Evolutionary conservation across 768 basidiomycete species (phyloP).

Genomic region (Fomitopsis pulvina): DNA sequence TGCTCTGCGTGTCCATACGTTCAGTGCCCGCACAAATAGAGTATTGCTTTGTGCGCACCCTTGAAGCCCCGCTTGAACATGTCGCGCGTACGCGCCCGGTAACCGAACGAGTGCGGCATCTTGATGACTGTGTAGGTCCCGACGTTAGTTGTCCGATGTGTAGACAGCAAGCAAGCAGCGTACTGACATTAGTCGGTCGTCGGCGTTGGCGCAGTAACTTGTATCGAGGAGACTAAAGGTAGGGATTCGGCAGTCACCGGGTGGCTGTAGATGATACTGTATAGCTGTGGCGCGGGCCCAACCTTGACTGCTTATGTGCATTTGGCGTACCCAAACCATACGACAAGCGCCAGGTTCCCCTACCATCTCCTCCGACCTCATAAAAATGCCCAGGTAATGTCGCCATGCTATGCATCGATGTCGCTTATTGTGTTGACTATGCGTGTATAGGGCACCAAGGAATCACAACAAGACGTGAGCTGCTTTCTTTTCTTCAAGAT

Average conservation of each 20-base stretch:
- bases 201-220: constrained; percentile 42
- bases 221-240: constrained; percentile 34
- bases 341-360: constrained; percentile 19
- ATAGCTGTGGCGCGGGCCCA: constrained; percentile 50
- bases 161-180: constrained; percentile 13
- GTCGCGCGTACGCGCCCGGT: constrained; percentile 99
- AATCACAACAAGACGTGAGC: constrained; percentile 95
- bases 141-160: constrained; percentile 7
- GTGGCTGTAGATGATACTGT: constrained; percentile 58
- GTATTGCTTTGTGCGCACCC: constrained; percentile 45
- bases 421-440: constrained; percentile 28
- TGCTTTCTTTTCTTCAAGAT: constrained; percentile 49
- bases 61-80: constrained; percentile 99
- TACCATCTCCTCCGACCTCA: constrained; percentile 32
- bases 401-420: constrained; percentile 12
- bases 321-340: constrained; percentile 25
- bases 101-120: constrained; percentile 99
- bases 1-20: constrained; percentile 51
- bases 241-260: constrained; percentile 46
- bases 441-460: constrained; percentile 67
- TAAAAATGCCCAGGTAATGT: constrained; percentile 82
- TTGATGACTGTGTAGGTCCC: constrained; percentile 43
- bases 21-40: neutral
- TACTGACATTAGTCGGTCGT: constrained; percentile 39
- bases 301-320: constrained; percentile 27